phyloP scores from a whole-genome alignment of 73 alveolate species.

The Paramecium biaurelia region DNA sequence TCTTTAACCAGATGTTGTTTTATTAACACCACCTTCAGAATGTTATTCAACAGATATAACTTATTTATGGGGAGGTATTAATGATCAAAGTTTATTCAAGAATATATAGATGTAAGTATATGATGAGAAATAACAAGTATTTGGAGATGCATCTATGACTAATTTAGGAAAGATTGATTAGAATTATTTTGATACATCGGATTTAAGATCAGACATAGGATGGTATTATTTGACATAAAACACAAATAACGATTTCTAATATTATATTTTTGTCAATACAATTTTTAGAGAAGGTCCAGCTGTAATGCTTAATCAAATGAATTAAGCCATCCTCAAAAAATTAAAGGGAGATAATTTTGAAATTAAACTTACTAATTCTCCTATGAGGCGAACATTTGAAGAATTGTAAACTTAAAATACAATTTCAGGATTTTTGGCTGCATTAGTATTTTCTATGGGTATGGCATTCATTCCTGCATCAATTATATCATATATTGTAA shows the following conservation, averaged over 20 bases:
- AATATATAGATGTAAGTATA: neutral
- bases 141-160: neutral
- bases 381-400: slow-evolving; percentile 33
- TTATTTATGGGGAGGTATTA: neutral
- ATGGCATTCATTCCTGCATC: slow-evolving; percentile 94
- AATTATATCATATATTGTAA: slow-evolving; percentile 82
- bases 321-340: slow-evolving; percentile 29
- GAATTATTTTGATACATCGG: neutral
- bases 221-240: slow-evolving; percentile 15
- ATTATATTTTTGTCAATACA: neutral
- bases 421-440: slow-evolving; percentile 68
- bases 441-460: slow-evolving; percentile 87
- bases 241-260: neutral
- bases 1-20: slow-evolving; percentile 57
- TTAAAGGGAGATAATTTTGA: neutral
- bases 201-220: slow-evolving; percentile 1
- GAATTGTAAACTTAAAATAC: neutral
- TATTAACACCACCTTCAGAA: slow-evolving; percentile 10
- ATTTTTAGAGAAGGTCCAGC: slow-evolving; percentile 60
- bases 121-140: neutral
- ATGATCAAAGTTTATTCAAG: neutral
- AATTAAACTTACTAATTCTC: neutral
- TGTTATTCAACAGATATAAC: neutral
- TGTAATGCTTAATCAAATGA: slow-evolving; percentile 50
- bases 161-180: neutral